Percentiles rank a stretch among this genome's conserved stretches.
phyloP scores from a whole-genome alignment of 192 early-diverging fungal species.

The Backusella circina region DNA sequence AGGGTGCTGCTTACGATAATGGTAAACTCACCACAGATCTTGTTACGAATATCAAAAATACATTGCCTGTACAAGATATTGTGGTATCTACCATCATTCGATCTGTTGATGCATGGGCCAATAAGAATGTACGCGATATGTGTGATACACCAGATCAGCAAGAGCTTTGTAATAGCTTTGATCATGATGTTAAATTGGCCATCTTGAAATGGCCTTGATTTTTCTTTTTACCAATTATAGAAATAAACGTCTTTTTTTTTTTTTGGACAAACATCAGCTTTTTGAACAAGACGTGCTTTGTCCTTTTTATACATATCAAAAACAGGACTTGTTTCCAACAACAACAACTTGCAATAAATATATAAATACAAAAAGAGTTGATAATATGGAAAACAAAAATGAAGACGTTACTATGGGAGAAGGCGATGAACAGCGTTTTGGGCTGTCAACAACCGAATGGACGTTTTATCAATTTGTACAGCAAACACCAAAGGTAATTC shows the following conservation, averaged over 20 bases:
- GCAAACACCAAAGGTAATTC: neutral
- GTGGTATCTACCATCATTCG: conserved; percentile 11
- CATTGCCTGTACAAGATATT: conserved; percentile 2
- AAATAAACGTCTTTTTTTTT: neutral
- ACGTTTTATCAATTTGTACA: conserved; percentile 13
- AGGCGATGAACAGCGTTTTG: conserved; percentile 9
- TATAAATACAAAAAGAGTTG: neutral
- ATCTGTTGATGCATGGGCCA: conserved; percentile 17
- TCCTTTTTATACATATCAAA: neutral
- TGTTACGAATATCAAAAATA: conserved; percentile 1
- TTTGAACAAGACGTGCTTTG: too few relatives aligned
- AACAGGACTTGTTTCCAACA: neutral
- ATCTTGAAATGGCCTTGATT: conserved; percentile 33
- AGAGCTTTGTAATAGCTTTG: conserved; percentile 26
- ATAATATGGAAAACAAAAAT: neutral
- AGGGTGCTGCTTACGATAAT: conserved; percentile 13
- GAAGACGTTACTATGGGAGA: neutral
- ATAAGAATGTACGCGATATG: conserved; percentile 16
- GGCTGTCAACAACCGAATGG: conserved; percentile 8
- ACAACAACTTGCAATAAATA: neutral
- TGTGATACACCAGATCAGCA: conserved; percentile 14
- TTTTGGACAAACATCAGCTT: neutral
- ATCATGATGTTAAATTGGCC: conserved; percentile 24
- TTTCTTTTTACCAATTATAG: neutral
- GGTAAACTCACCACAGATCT: conserved; percentile 19